Conservation (phyloP, 768 basidiomycete genomes). For the Hemileccinum rubropunctum region DNA sequence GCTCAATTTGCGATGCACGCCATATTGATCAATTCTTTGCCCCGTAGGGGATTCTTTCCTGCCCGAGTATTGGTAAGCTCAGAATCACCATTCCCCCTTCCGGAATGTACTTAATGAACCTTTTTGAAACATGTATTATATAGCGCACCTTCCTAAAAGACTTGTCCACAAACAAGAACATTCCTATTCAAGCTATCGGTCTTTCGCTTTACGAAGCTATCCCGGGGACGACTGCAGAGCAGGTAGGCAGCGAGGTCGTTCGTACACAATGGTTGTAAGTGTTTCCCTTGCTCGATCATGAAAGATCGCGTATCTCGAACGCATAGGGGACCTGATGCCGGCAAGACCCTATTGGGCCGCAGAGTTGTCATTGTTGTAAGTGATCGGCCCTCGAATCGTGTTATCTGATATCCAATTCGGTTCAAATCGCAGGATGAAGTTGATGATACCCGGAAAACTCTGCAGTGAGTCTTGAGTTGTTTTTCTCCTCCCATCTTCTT, state of each 20-base stretch:
- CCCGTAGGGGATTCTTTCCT: constrained; percentile 85
- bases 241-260: constrained; percentile 81
- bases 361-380: constrained; percentile 80
- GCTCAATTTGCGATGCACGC: constrained; percentile 12
- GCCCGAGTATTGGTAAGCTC: constrained; percentile 77
- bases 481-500: constrained; percentile 1
- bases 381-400: constrained; percentile 12
- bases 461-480: constrained; percentile 53
- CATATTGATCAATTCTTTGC: constrained; percentile 13
- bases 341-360: constrained; percentile 73
- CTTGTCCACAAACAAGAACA: constrained; percentile 63
- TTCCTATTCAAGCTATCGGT: constrained; percentile 95
- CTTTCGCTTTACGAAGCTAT: constrained; percentile 93
- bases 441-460: constrained; percentile 85
- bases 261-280: constrained; percentile 96
- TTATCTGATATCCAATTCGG: constrained; percentile 12
- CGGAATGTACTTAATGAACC: background rate
- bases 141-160: constrained; percentile 86
- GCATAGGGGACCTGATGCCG: constrained; percentile 59
- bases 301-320: background rate
- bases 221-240: constrained; percentile 67
- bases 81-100: background rate
- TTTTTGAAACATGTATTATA: background rate
- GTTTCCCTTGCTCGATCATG: constrained; percentile 1
- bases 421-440: constrained; percentile 65